Conservation (phyloP, 78 protist species). For the Dictyostelium capitatum region DNA sequence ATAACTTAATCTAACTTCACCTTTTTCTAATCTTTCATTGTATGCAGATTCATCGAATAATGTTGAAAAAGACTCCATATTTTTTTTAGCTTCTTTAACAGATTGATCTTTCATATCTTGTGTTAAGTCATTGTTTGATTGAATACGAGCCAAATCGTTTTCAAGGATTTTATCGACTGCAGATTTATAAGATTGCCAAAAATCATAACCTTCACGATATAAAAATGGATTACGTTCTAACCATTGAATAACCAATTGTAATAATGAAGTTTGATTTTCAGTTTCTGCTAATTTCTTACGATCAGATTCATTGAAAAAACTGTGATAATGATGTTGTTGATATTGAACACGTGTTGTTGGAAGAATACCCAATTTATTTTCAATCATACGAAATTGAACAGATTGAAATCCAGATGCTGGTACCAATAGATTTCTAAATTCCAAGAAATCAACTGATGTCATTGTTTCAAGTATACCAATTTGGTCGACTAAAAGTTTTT, state of each 20-base stretch:
- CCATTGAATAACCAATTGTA: slow-evolving; percentile 84
- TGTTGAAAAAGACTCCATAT: slow-evolving; percentile 55
- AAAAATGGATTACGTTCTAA: slow-evolving; percentile 89
- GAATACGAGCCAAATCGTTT: slow-evolving; percentile 32
- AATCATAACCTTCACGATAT: slow-evolving; percentile 36
- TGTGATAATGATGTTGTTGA: slow-evolving; percentile 74
- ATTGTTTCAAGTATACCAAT: slow-evolving; percentile 87
- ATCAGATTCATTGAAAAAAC: slow-evolving; percentile 44
- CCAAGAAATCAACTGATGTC: slow-evolving; percentile 84
- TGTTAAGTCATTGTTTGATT: slow-evolving; percentile 11
- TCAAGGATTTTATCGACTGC: slow-evolving; percentile 73
- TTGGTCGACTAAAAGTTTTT: slow-evolving; percentile 80
- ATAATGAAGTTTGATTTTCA: slow-evolving; percentile 58
- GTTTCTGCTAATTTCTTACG: slow-evolving; percentile 15
- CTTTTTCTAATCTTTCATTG: slow-evolving; percentile 54
- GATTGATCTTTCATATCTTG: slow-evolving; percentile 58
- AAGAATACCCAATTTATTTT: slow-evolving; percentile 79
- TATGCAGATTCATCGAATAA: slow-evolving; percentile 71
- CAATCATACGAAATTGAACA: slow-evolving; percentile 86
- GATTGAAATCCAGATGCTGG: slow-evolving; percentile 90
- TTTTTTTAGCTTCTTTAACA: slow-evolving; percentile 50
- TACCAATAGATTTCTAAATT: slow-evolving; percentile 80
- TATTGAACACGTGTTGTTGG: slow-evolving; percentile 71
- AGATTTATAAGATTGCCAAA: slow-evolving; percentile 64
- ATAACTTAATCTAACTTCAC: slow-evolving; percentile 82